These are phyloP conservation scores for Juncus inflexus DNA, from an alignment of 176 grass and related monocot genomes.

Conservation along the genomic window DNA sequence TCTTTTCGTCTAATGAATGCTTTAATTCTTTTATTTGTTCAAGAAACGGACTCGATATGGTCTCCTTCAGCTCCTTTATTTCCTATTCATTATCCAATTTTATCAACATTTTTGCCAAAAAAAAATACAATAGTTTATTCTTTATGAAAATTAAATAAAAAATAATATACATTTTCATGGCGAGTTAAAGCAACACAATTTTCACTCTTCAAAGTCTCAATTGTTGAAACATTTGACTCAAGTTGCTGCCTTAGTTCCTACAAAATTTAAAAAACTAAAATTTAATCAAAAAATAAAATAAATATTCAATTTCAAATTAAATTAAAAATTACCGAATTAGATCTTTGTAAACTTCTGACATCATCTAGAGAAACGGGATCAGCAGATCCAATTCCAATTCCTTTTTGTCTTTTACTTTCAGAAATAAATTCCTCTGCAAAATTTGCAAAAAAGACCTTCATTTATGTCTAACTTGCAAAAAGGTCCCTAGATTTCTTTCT, in stretches of 20 bases:
- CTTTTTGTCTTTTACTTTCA: constrained; percentile 86
- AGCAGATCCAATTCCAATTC: constrained; percentile 89
- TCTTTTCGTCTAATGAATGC: constrained; percentile 52
- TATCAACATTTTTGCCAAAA: neutral
- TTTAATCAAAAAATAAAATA: constrained; percentile 3
- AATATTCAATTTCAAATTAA: constrained; percentile 22
- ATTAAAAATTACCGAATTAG: constrained; percentile 63
- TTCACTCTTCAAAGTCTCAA: constrained; percentile 63
- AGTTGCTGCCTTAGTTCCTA: constrained; percentile 97
- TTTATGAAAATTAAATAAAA: neutral
- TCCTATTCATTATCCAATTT: constrained; percentile 59
- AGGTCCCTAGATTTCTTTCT: constrained; percentile 19
- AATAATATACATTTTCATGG: constrained; percentile 75
- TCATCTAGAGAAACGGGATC: constrained; percentile 92
- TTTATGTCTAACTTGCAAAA: neutral
- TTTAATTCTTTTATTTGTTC: constrained; percentile 72
- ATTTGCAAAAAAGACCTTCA: constrained; percentile 10
- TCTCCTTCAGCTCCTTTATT: constrained; percentile 73
- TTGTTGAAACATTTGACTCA: constrained; percentile 74
- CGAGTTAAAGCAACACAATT: constrained; percentile 34
- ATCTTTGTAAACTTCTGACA: constrained; percentile 78
- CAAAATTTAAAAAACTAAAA: constrained; percentile 29
- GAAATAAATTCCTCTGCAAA: constrained; percentile 42
- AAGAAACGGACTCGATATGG: constrained; percentile 47
- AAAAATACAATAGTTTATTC: too few species aligned